Evolutionary conservation across 2,329 filamentous ascomycete species (phyloP).

Genomic region (Botrytis deweyae): DNA sequence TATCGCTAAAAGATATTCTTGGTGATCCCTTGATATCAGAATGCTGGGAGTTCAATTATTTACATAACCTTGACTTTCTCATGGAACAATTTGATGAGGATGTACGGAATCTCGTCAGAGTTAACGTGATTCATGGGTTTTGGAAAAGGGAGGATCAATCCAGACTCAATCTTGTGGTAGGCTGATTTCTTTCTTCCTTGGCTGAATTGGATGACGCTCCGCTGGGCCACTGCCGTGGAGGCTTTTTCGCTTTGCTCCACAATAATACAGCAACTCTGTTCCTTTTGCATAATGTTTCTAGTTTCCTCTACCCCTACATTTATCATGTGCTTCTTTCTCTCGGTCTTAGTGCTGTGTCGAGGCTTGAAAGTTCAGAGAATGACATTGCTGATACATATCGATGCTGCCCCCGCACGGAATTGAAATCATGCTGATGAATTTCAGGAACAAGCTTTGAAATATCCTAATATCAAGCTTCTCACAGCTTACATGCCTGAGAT

Average conservation of each 20-base stretch:
- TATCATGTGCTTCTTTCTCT: not conserved
- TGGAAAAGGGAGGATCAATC: constrained; percentile 63
- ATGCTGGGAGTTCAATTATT: constrained; percentile 57
- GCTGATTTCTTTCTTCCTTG: constrained; percentile 42
- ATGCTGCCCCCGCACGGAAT: not conserved
- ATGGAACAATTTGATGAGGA: constrained; percentile 57
- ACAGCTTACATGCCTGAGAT: constrained; percentile 77
- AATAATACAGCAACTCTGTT: not conserved
- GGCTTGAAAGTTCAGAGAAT: not conserved
- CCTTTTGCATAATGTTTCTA: not conserved
- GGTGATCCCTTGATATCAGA: constrained; percentile 57
- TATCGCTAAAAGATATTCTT: constrained; percentile 57
- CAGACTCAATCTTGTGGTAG: constrained; percentile 43
- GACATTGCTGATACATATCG: not conserved
- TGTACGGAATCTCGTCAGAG: constrained; percentile 50
- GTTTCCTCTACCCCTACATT: not conserved
- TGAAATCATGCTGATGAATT: not conserved
- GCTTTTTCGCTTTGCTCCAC: not conserved
- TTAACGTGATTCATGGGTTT: constrained; percentile 63
- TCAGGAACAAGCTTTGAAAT: constrained; percentile 60
- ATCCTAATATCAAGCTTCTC: constrained; percentile 68
- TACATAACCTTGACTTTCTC: constrained; percentile 58
- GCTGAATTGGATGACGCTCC: not conserved
- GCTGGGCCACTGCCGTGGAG: not conserved
- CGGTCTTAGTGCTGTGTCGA: no score